These are phyloP conservation scores for Rhazya stricta DNA, from an alignment of 257 asterid genomes.

Conservation along the genomic window DNA sequence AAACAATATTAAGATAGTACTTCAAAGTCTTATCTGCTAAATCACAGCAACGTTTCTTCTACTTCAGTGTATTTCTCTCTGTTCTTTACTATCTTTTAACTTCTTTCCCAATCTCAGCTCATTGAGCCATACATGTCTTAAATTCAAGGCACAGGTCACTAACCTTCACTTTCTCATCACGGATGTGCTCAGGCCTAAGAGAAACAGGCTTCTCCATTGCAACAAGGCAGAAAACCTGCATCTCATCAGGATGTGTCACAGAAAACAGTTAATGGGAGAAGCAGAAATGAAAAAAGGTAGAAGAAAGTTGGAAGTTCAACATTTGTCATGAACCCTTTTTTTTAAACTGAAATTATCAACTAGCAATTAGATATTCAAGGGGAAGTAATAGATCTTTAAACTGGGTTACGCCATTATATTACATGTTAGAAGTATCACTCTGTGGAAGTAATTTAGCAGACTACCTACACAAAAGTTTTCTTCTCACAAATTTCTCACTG, in stretches of 20 bases:
- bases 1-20: not conserved
- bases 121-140: slow-evolving; percentile 1
- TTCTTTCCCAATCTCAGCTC: not conserved
- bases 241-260: not conserved
- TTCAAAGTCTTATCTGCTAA: not conserved
- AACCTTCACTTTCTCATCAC: slow-evolving; percentile 98
- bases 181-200: slow-evolving; percentile 70
- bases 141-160: slow-evolving; percentile 8
- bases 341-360: not conserved
- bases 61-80: not conserved
- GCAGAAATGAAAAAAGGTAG: not conserved
- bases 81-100: not conserved
- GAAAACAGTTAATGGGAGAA: slow-evolving; percentile 2
- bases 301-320: slow-evolving; percentile 8
- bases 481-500: not conserved
- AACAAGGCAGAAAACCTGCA: slow-evolving; percentile 86
- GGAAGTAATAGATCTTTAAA: not conserved
- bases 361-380: not conserved
- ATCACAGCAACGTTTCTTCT: not conserved
- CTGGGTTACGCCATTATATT: not conserved
- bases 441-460: not conserved
- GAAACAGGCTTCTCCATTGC: slow-evolving; percentile 97
- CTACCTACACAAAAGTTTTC: not conserved
- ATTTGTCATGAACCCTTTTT: too few species aligned
- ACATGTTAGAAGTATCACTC: not conserved